phyloP scores from a whole-genome alignment of 768 basidiomycete species.

The Thelephora aurantiotincta region DNA sequence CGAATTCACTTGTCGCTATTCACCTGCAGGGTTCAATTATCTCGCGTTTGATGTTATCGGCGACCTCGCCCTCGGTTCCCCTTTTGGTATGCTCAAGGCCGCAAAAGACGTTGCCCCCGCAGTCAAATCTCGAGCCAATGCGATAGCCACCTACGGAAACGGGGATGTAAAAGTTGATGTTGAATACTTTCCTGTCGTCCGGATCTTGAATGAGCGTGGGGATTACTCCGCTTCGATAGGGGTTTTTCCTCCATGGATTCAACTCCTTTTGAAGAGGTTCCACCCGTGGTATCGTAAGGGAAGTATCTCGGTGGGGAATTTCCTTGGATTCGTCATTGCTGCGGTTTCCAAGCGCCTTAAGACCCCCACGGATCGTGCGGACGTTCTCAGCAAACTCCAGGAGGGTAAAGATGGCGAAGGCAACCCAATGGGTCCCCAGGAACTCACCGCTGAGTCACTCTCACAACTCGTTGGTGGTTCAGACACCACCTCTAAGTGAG shows the following conservation, averaged over 20 bases:
- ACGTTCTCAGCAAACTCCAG: constrained; percentile 73
- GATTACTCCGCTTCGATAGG: too few relatives aligned
- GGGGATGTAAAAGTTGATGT: constrained; percentile 29
- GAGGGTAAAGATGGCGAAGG: constrained; percentile 68
- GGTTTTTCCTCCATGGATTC: constrained; percentile 56
- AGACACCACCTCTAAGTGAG: constrained; percentile 88
- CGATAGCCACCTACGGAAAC: too few relatives aligned
- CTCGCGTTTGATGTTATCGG: constrained; percentile 72
- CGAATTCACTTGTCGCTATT: constrained; percentile 62
- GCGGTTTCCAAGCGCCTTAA: too few relatives aligned
- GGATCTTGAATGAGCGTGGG: constrained; percentile 86
- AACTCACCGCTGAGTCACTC: constrained; percentile 79
- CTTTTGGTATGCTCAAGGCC: too few relatives aligned
- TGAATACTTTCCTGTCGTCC: constrained; percentile 59
- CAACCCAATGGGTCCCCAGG: constrained; percentile 64
- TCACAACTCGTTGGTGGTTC: constrained; percentile 85
- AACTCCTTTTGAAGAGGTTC: constrained; percentile 38
- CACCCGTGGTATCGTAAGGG: too few relatives aligned
- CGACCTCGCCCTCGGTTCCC: too few relatives aligned
- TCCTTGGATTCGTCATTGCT: constrained; percentile 70
- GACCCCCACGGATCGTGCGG: too few relatives aligned
- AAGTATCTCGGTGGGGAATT: constrained; percentile 47
- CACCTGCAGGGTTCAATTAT: constrained; percentile 57
- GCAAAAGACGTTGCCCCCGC: too few relatives aligned
- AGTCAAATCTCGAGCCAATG: too few relatives aligned